Conservation (phyloP, 345 rosid species). For the Limnanthes douglasii region DNA sequence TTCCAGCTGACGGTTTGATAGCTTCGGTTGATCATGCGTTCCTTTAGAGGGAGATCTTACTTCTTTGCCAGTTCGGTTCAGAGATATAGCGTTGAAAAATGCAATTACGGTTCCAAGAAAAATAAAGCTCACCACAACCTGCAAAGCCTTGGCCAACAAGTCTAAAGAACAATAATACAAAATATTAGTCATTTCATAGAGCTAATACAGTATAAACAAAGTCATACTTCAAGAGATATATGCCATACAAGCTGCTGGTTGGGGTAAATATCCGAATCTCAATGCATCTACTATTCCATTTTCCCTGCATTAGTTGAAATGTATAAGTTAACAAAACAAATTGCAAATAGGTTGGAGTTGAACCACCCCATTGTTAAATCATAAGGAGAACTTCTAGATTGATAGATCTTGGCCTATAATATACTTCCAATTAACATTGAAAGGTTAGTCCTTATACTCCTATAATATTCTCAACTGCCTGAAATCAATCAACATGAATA, state of each 20-base stretch:
- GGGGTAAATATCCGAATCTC: slow-evolving; percentile 28
- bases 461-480: too few relatives aligned
- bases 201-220: slow-evolving; percentile 3
- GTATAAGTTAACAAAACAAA: too few relatives aligned
- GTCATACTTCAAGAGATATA: neutral
- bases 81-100: slow-evolving; percentile 44
- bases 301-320: slow-evolving; percentile 51
- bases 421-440: too few relatives aligned
- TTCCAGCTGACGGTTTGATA: slow-evolving; percentile 55
- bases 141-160: slow-evolving; percentile 34
- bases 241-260: slow-evolving; percentile 57
- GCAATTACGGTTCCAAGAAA: slow-evolving; percentile 49
- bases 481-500: too few relatives aligned
- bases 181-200: neutral
- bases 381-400: too few relatives aligned
- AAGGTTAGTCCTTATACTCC: too few relatives aligned
- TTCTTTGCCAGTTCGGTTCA: slow-evolving; percentile 17
- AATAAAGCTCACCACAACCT: slow-evolving; percentile 25
- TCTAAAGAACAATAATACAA: slow-evolving; percentile 21
- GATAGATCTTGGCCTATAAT: too few relatives aligned
- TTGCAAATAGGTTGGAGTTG: too few relatives aligned
- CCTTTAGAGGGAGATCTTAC: slow-evolving; percentile 23
- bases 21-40: slow-evolving; percentile 30
- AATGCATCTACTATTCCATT: slow-evolving; percentile 29
- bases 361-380: too few relatives aligned